These are phyloP conservation scores for Sphagnum fallax DNA, from an alignment of 228 moss, liverwort and hornwort species.

Conservation along the genomic window DNA sequence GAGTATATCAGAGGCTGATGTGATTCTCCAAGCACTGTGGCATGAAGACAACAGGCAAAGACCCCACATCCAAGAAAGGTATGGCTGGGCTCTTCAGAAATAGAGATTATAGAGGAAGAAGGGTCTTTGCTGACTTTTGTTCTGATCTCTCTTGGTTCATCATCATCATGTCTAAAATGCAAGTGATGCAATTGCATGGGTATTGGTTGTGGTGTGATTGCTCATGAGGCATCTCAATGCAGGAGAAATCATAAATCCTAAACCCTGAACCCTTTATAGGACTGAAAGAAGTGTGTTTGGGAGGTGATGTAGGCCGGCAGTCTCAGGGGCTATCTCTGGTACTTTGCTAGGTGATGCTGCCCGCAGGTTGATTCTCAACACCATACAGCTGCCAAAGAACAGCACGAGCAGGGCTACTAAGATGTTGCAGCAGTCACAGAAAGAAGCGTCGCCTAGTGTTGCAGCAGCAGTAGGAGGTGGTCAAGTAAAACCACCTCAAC, in stretches of 20 bases:
- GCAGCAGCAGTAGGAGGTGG: constrained; percentile 28
- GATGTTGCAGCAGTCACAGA: constrained; percentile 54
- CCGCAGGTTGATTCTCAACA: constrained; percentile 69
- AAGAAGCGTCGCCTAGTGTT: constrained; percentile 9
- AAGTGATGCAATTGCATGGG: background rate
- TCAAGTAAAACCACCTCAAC: constrained; percentile 25
- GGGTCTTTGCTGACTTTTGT: background rate
- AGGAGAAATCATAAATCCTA: background rate
- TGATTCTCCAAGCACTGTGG: constrained; percentile 88
- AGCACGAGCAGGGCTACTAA: constrained; percentile 64
- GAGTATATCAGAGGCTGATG: constrained; percentile 74
- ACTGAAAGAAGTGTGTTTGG: background rate
- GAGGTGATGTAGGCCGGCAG: constrained; percentile 47
- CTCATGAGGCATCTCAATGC: background rate
- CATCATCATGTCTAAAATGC: background rate
- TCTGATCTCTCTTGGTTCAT: constrained; percentile 1
- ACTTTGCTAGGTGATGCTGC: constrained; percentile 78
- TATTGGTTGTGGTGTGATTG: background rate
- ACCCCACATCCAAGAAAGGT: constrained; percentile 92
- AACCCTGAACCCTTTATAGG: too few relatives aligned
- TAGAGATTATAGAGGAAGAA: background rate
- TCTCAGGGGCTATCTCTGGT: constrained; percentile 60
- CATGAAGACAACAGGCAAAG: constrained; percentile 90
- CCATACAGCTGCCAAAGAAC: constrained; percentile 43
- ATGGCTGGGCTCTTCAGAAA: background rate